A percentile compares a stretch with the other conserved stretches of the same genome.
These are phyloP conservation scores for Hypoxylon sp. DNA, from an alignment of 2,329 filamentous ascomycete species.

Conservation along the genomic window DNA sequence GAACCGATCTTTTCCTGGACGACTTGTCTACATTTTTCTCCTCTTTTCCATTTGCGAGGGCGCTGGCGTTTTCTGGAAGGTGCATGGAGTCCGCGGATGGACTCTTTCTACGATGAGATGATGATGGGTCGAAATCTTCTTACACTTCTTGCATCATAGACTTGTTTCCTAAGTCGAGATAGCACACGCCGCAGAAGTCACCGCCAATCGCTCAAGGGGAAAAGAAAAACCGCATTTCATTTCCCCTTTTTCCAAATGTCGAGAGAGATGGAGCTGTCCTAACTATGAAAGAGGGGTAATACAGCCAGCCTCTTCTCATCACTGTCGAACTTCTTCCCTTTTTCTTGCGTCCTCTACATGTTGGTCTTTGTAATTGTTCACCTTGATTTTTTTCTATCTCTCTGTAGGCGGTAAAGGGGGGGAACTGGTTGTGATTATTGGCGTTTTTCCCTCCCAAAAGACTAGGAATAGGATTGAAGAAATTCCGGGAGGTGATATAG, in stretches of 20 bases:
- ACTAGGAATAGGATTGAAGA: slow-evolving; percentile 32
- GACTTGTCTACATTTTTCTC: slow-evolving; percentile 24
- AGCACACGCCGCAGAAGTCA: slow-evolving; percentile 26
- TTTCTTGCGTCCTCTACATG: slow-evolving; percentile 22
- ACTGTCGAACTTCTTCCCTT: slow-evolving; percentile 8
- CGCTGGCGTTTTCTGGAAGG: slow-evolving; percentile 45
- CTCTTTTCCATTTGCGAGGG: slow-evolving; percentile 41
- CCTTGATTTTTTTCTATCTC: slow-evolving; percentile 18
- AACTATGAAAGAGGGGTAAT: slow-evolving; percentile 20
- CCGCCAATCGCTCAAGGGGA: slow-evolving; percentile 21
- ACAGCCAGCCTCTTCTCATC: slow-evolving; percentile 8
- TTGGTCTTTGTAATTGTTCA: slow-evolving; percentile 10
- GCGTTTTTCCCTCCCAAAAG: slow-evolving; percentile 34
- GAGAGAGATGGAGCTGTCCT: slow-evolving; percentile 20
- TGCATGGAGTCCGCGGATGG: slow-evolving; percentile 44
- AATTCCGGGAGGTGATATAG: slow-evolving; percentile 37
- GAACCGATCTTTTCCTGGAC: slow-evolving; percentile 16
- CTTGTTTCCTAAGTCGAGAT: slow-evolving; percentile 36
- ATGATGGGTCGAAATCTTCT: slow-evolving; percentile 44
- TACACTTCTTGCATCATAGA: slow-evolving; percentile 43
- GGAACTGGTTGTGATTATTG: slow-evolving; percentile 3
- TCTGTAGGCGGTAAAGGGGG: slow-evolving; percentile 11
- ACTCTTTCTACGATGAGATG: slow-evolving; percentile 47
- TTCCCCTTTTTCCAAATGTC: slow-evolving; percentile 16
- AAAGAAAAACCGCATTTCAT: neutral